Conservation (phyloP, 345 rosid species). For the Reutealis trisperma region DNA sequence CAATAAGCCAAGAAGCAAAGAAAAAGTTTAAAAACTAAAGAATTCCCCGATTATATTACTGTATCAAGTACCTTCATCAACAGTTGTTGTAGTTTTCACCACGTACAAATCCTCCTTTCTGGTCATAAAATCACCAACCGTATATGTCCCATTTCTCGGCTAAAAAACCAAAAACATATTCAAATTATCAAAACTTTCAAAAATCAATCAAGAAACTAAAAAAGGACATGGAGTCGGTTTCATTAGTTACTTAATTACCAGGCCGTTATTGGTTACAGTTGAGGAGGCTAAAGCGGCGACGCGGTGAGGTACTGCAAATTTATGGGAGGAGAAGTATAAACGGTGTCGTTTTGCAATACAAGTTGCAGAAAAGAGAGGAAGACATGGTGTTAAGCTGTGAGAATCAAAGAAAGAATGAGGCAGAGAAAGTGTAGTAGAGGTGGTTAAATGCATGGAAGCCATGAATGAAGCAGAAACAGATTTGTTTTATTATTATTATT, state of each 20-base stretch:
- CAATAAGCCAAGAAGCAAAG: conserved; percentile 8
- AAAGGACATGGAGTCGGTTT: not conserved
- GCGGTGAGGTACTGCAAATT: not conserved
- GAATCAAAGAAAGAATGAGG: not conserved
- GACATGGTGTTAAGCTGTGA: not conserved
- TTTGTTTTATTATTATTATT: not conserved
- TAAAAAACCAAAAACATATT: conserved; percentile 7
- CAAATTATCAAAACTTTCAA: not conserved
- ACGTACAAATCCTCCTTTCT: conserved; percentile 69
- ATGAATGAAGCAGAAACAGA: not conserved
- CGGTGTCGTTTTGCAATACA: not conserved
- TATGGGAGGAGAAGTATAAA: not conserved
- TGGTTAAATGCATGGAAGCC: not conserved
- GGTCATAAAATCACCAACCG: conserved; percentile 92
- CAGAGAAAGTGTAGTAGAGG: not conserved
- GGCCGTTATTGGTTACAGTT: not conserved
- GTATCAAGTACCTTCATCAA: conserved; percentile 62
- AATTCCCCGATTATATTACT: not conserved
- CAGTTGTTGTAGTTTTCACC: conserved; percentile 74
- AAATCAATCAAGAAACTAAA: not conserved
- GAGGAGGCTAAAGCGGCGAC: not conserved
- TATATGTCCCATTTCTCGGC: conserved; percentile 59
- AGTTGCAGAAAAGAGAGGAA: not conserved
- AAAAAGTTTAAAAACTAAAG: not conserved
- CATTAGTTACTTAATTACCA: not conserved